Conservation (phyloP, 805 yeast genomes). For the Metschnikowia matae region DNA sequence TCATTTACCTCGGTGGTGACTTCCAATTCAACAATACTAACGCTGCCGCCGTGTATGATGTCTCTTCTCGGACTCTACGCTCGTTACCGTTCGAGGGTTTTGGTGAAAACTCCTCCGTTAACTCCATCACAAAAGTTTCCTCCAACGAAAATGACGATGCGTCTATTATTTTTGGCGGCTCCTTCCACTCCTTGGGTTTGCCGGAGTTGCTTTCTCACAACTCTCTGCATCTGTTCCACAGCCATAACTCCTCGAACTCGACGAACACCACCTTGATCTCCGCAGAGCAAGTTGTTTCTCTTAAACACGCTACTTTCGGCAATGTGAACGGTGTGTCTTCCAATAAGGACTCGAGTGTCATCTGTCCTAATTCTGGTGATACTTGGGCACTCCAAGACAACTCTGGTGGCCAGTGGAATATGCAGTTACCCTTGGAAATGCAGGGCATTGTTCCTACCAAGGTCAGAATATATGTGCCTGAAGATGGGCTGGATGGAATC, state of each 20-base stretch:
- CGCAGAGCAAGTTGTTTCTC: constrained; percentile 59
- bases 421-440: constrained; percentile 49
- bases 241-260: constrained; percentile 30
- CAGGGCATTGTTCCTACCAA: constrained; percentile 56
- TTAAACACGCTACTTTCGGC: constrained; percentile 52
- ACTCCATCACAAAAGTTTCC: constrained; percentile 52
- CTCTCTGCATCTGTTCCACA: constrained; percentile 9
- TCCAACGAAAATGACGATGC: constrained; percentile 29
- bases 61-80: constrained; percentile 34
- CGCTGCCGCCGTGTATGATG: constrained; percentile 66
- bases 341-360: constrained; percentile 29
- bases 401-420: constrained; percentile 62
- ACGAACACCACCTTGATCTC: constrained; percentile 40
- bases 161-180: constrained; percentile 75
- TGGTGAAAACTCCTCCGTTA: constrained; percentile 52
- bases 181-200: constrained; percentile 60
- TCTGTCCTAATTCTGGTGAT: constrained; percentile 54
- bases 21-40: constrained; percentile 49
- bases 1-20: constrained; percentile 79
- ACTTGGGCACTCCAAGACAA: constrained; percentile 52
- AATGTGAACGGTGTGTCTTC: constrained; percentile 39
- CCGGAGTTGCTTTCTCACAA: constrained; percentile 38
- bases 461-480: constrained; percentile 65
- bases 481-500: constrained; percentile 44
- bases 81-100: constrained; percentile 76